These are phyloP conservation scores for Aspergillus caelatus DNA, from an alignment of 2,329 filamentous ascomycete genomes.

Conservation along the genomic window DNA sequence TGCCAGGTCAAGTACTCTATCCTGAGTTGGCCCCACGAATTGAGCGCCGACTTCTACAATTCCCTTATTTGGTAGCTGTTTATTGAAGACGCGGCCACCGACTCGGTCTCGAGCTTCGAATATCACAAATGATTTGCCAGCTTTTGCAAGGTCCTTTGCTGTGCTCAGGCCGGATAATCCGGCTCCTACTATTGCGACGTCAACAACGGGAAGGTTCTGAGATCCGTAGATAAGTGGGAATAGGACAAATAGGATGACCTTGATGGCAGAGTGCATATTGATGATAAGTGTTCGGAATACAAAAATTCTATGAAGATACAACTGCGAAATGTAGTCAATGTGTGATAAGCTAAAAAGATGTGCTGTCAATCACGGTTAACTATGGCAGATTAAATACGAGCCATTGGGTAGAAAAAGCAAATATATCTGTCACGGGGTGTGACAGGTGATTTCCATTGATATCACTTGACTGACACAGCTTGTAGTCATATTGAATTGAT, in stretches of 20 bases:
- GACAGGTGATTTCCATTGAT: not conserved
- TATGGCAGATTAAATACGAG: not conserved
- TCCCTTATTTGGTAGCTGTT: constrained; percentile 16
- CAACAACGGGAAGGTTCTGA: not conserved
- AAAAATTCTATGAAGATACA: too few species aligned
- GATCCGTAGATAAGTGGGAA: not conserved
- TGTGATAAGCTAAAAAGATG: not conserved
- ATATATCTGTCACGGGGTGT: not conserved
- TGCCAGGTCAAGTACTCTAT: constrained; percentile 23
- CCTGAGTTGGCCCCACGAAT: constrained; percentile 30
- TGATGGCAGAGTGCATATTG: not conserved
- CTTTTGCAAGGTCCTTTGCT: constrained; percentile 13
- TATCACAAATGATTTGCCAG: constrained; percentile 14
- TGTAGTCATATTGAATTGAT: not conserved
- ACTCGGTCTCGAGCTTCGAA: constrained; percentile 24
- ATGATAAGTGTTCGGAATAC: not conserved
- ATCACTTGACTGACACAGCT: not conserved
- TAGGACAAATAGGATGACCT: not conserved
- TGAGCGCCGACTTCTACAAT: constrained; percentile 29
- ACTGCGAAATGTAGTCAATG: not conserved
- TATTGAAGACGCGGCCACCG: constrained; percentile 21
- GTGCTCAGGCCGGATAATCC: constrained; percentile 8
- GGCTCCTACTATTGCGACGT: constrained; percentile 11
- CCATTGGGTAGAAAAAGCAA: not conserved
- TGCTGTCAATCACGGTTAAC: not conserved